A percentile compares a stretch with the other conserved stretches of the same genome.
These are phyloP conservation scores for Wickerhamomyces sydowiorum DNA, from an alignment of 805 yeast genomes.

Conservation along the genomic window DNA sequence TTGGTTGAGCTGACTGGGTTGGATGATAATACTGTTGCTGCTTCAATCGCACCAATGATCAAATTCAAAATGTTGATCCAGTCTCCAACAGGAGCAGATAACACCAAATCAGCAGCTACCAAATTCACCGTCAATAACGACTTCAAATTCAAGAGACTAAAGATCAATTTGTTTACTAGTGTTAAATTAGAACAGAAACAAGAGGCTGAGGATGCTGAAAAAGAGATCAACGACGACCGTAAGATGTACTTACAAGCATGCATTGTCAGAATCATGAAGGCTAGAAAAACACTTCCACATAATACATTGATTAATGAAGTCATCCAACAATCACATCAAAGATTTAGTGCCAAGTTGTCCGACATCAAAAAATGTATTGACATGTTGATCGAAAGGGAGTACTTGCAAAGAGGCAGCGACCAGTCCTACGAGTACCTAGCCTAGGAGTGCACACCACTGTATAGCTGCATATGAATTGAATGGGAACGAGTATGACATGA, in stretches of 20 bases:
- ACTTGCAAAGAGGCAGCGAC: slow-evolving; percentile 68
- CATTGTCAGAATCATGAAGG: slow-evolving; percentile 95
- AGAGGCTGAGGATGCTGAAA: slow-evolving; percentile 68
- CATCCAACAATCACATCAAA: slow-evolving; percentile 69
- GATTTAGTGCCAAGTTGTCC: slow-evolving; percentile 81
- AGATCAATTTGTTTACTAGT: slow-evolving; percentile 70
- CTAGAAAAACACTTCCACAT: slow-evolving; percentile 75
- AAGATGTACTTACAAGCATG: slow-evolving; percentile 85
- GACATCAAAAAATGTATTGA: slow-evolving; percentile 88
- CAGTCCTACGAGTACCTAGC: slow-evolving; percentile 80
- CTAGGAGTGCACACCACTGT: too few species aligned
- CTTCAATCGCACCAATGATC: slow-evolving; percentile 73
- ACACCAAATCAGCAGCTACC: slow-evolving; percentile 46
- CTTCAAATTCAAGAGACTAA: slow-evolving; percentile 78
- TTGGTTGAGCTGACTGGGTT: slow-evolving; percentile 66
- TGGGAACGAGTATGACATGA: neutral
- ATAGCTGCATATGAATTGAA: neutral
- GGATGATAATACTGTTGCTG: slow-evolving; percentile 57
- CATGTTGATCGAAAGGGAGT: slow-evolving; percentile 78
- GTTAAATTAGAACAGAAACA: slow-evolving; percentile 54
- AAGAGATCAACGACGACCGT: slow-evolving; percentile 82
- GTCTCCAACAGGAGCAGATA: slow-evolving; percentile 55
- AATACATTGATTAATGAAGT: slow-evolving; percentile 82
- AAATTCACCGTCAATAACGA: slow-evolving; percentile 68
- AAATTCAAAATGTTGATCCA: slow-evolving; percentile 72